Base-by-base conservation (phyloP, 495 filamentous ascomycete genomes). In the Neurospora discreta region DNA sequence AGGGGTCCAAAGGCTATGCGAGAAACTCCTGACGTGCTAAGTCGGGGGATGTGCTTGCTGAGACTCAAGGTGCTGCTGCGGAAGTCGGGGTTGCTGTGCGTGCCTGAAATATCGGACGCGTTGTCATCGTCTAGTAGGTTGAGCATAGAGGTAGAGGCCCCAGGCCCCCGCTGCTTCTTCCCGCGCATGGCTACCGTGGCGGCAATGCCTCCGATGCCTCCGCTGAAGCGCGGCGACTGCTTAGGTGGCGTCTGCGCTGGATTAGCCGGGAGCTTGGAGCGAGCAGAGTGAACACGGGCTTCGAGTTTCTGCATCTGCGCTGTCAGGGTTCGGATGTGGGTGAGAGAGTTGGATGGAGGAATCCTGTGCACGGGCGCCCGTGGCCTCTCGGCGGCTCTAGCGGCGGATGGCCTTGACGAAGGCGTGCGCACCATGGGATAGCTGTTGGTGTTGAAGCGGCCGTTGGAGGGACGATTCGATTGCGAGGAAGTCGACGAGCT, bases 241-340 rank as follows among this genome's bases (percentile, higher is more conserved):
- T 90, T 90, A n/a, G 94, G 93, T 6, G 95, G 94, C 3, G 92
- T 94, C 68, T 83, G 87, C 16, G 87, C 87, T 7, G 72, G 23
- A 11, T 92, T 92, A 5, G 88, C 91, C 1, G 95, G 95, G 3
- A 99, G 87, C 79, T 97, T 97, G 40, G 93, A 97, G 73, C 93
- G 89, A 33, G 92, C 95, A n/a, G 91, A 93, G 68, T 98, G 94
- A 8, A 99, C 94, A 39, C 95, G 87, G 71, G 94, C 91, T 80
- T 98, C 96, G 46, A 99, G 88, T 73, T 91, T 89, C 80, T 97
- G 93, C 96, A 99, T 98, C 81, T 98, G 95, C 30, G 92, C 94
- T 71, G 95, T 95, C 70, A 99, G 88, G 3, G 90, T 90, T 36
- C 95, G 93, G 77, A 98, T 95, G 77, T 99, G 95, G 71, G 91